Conservation (phyloP, 177 flowering plant species). For the Vitis hybrid region DNA sequence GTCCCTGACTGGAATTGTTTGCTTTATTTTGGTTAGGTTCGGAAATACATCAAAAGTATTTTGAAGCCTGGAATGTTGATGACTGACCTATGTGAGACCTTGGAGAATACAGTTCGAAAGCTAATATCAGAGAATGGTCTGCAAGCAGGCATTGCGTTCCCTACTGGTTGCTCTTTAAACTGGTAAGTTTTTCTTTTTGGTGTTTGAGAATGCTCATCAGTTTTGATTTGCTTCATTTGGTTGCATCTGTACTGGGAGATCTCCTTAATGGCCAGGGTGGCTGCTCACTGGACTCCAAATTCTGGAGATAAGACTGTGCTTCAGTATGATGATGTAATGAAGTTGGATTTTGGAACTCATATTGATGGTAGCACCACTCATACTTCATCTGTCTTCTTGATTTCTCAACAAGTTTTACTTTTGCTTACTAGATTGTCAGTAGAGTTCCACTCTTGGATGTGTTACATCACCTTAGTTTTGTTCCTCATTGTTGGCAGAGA, state of each 20-base stretch:
- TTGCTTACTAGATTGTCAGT: neutral
- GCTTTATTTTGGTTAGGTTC: slow-evolving; percentile 50
- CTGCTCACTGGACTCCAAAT: slow-evolving; percentile 99
- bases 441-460: neutral
- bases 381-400: neutral
- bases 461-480: too few relatives aligned
- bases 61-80: slow-evolving; percentile 91
- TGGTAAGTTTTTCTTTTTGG: slow-evolving; percentile 47
- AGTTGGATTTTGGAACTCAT: slow-evolving; percentile 98
- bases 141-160: slow-evolving; percentile 99
- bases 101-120: slow-evolving; percentile 94
- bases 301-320: slow-evolving; percentile 96
- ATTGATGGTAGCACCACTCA: slow-evolving; percentile 64
- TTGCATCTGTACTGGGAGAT: neutral
- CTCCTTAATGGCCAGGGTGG: slow-evolving; percentile 62
- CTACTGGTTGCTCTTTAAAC: slow-evolving; percentile 98
- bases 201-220: neutral
- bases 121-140: slow-evolving; percentile 93
- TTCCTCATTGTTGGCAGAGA: neutral
- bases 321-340: slow-evolving; percentile 99
- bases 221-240: neutral
- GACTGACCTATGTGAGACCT: slow-evolving; percentile 90
- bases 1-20: slow-evolving; percentile 8
- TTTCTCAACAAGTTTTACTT: neutral
- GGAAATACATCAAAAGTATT: slow-evolving; percentile 82